Base-by-base conservation (phyloP, 495 filamentous ascomycete species). In the Aspergillus indologenus region DNA sequence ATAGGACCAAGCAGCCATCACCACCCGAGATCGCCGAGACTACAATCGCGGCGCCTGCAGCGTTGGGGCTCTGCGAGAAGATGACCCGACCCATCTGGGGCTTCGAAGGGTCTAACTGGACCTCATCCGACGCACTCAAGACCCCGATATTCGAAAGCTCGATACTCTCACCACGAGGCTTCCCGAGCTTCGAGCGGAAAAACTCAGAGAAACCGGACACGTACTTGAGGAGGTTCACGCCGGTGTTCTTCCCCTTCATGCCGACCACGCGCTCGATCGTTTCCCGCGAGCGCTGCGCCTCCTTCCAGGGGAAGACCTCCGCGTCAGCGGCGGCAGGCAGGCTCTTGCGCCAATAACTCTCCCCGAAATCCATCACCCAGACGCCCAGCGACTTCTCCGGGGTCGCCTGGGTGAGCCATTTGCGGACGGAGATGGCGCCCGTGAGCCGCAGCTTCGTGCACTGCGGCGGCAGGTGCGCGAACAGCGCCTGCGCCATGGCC, bases 111-210 rank as follows among this genome's bases (percentile, higher is more conserved):
- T 61, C 59, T n/a, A n/a, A n/a, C 3, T 51, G 54, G 17, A 67
- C 62, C 21, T 56, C 48, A 21, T 69, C 69, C 19, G 69, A 69
- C 19, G 61, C 57, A 19, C 17, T 53, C 48, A 75, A 61, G 18
- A 69, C 69, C 0, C 77, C 79, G 3, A 82, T 31, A 68, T 79
- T 82, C 8, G 76, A 79, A 12, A 82, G 49, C 58, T 78, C 79
- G 47, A 74, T 75, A n/a, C 66, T 69, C 18, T 65, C 56, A 0
- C 63, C 65, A 1, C 75, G 62, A 3, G 65, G 57, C 52, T 61
- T 54, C 8, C 79, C 79, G 5, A 79, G 23, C 55, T 71, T 76
- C 0, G 57, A 65, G 4, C 61, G 42, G 20, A 75, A 72, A 7
- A 75, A 64, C 9, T 70, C 64, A 1, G 67, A 58, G 44, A 57